These are phyloP conservation scores for Geosmithia flava DNA, from an alignment of 2,329 filamentous ascomycete species.

Conservation along the genomic window DNA sequence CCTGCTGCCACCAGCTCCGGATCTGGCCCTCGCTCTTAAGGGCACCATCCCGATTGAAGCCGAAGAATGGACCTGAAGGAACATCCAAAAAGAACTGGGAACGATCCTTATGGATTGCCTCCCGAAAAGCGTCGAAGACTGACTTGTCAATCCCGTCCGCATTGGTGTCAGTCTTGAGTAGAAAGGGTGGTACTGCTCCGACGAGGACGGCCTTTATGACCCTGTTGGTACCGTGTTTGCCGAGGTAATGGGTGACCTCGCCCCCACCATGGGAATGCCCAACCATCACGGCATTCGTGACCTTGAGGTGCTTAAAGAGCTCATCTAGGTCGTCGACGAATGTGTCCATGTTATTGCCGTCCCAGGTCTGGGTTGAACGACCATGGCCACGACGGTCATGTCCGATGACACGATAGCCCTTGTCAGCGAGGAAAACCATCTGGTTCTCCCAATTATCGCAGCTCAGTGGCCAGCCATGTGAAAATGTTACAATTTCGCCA, in stretches of 20 bases:
- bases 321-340: constrained; percentile 16
- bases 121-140: constrained; percentile 23
- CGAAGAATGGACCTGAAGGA: constrained; percentile 54
- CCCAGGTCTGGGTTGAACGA: constrained; percentile 13
- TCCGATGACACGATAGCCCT: constrained; percentile 18
- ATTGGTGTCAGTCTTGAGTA: constrained; percentile 19
- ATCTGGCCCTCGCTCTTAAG: constrained; percentile 18
- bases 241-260: constrained; percentile 23
- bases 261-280: constrained; percentile 29
- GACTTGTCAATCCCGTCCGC: constrained; percentile 18
- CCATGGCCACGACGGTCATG: constrained; percentile 21
- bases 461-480: constrained; percentile 24
- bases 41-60: constrained; percentile 25
- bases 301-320: constrained; percentile 13
- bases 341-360: constrained; percentile 13
- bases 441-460: constrained; percentile 18
- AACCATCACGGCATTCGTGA: constrained; percentile 27
- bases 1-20: constrained; percentile 24
- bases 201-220: constrained; percentile 26
- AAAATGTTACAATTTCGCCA: constrained; percentile 16
- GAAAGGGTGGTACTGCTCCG: constrained; percentile 18
- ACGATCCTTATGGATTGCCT: constrained; percentile 16
- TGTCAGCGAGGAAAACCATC: constrained; percentile 11
- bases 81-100: constrained; percentile 51
- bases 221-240: constrained; percentile 20